Evolutionary conservation across 805 yeast species (phyloP), one percentile per base, ranked within the genome.

Genomic region (Wickerhamiella cacticola): DNA sequence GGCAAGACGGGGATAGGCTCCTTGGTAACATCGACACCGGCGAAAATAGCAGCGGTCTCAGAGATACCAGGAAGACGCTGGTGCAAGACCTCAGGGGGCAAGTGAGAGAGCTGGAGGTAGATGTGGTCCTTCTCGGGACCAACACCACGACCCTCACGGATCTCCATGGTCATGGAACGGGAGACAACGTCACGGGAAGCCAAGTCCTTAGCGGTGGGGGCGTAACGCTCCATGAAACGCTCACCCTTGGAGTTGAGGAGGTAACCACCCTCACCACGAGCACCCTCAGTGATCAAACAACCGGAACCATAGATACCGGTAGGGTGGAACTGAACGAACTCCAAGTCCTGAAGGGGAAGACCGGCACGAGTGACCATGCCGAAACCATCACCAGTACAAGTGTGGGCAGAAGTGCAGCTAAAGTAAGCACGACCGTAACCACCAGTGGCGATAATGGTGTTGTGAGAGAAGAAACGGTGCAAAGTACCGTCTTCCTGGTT

Each of bases 251-350:
- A 78, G 77, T 89, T 89, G 55, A 89, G 75, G 67, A 89, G 74
- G 77, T 78, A 92, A 55, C 98, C 98, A 79, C 98, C 98, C 75
- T 92, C 98, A 77, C 98, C 98, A 75, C 98, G 83, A 57, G 96
- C 95, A 73, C 98, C 98, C 72, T 92, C 98, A 49, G 98, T 92
- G 67, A 92, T 92, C 73, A 89, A 73, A 75, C 97, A 92, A 56
- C 98, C 98, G 35, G 97, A 86, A 52, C 98, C 98, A 68, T 89
- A 89, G 69, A 89, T 92, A 77, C 98, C 98, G 22, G 97, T 87
- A 49, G 98, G 98, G 70, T 89, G 98, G 86, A 89, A 89, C 72
- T 89, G 98, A 53, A 89, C 88, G 64, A 89, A 89, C 72, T 89
- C 98, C 69, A 89, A 73, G 71, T 89, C 98, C 72, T 89, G 95